Percentiles rank a stretch among this genome's conserved stretches.
These are phyloP conservation scores for Chalciporus pseudorubinellus DNA, from an alignment of 768 basidiomycete species.

Conservation along the genomic window DNA sequence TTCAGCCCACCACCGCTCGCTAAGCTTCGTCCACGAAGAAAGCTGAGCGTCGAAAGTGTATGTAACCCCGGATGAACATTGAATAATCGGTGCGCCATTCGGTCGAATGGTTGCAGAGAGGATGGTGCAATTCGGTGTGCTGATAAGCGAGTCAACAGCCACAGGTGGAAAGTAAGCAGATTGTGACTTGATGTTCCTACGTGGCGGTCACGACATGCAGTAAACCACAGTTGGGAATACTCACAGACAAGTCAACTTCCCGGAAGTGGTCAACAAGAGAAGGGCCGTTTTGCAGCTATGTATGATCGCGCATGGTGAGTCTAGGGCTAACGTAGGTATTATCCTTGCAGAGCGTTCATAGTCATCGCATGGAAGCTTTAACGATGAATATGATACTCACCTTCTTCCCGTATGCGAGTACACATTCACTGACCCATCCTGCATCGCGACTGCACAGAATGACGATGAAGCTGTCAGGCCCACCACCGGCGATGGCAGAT, in stretches of 20 bases:
- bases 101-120: constrained; percentile 65
- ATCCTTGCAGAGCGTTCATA: constrained; percentile 44
- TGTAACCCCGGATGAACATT: constrained; percentile 72
- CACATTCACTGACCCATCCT: constrained; percentile 78
- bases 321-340: constrained; percentile 74
- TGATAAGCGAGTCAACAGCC: constrained; percentile 59
- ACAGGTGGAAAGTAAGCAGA: constrained; percentile 62
- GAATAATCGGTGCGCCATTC: constrained; percentile 77
- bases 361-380: not conserved
- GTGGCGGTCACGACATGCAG: constrained; percentile 5
- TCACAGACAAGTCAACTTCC: constrained; percentile 76
- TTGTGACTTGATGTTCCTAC: constrained; percentile 75
- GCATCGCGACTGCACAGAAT: constrained; percentile 75
- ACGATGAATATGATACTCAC: constrained; percentile 40
- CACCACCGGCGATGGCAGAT: constrained; percentile 69
- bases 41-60: constrained; percentile 77
- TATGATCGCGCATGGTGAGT: constrained; percentile 66
- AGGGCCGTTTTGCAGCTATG: constrained; percentile 63
- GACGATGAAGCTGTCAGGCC: constrained; percentile 56
- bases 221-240: constrained; percentile 13
- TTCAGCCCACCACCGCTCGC: constrained; percentile 81
- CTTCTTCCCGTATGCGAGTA: constrained; percentile 84
- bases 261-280: constrained; percentile 68
- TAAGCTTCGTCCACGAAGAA: constrained; percentile 68
- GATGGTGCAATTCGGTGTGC: constrained; percentile 57